Base-by-base conservation (phyloP, 2,329 filamentous ascomycete species). In the Xylariaceae sp. region DNA sequence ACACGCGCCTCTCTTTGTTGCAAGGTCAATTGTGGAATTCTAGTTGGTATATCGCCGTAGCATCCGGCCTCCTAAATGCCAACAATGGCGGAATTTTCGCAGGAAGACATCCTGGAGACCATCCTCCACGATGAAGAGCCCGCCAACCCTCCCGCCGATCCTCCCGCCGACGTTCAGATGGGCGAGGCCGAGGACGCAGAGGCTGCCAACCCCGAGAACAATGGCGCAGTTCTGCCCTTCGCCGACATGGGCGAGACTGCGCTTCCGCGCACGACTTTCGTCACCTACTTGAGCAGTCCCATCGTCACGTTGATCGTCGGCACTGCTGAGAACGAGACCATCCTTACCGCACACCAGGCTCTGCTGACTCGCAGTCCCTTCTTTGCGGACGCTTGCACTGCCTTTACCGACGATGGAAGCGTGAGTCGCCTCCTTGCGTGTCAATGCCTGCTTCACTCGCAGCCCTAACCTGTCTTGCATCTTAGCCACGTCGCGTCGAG, bases 271-370 rank as follows among this genome's bases (percentile, higher is more conserved):
- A 65, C 70, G 4, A 76, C 74, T 41, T 87, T 84, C 66, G 73
- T 81, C 53, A 80, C 77, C 68, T 89, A 88, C 67, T 78, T 92
- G 18, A 81, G 78, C 63, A 90, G 87, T 63, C 88, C 89, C 0
- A 78, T 90, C 9, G 83, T 92, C 37, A 84, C 85, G 13, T 74
- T 92, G 34, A 70, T 85, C n/a, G 79, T 91, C 17, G 88, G 88
- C 10, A 74, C 75, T 52, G 85, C 80, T 58, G 83, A 85, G 3
- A 73, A 76, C 1, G 79, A 83, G 67, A 85, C 84, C 8, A 78
- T 85, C 37, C 81, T 97, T 60, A 87, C 85, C 23, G 90, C 90
- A 5, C 92, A 97, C 73, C 88, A 96, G 75, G 86, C 80, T 2
- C 81, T 97, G 30, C 80, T 97, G 41, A 70, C 77, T 9, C 82